phyloP scores from a whole-genome alignment of 2,329 filamentous ascomycete species.

The Colletotrichum cereale region DNA sequence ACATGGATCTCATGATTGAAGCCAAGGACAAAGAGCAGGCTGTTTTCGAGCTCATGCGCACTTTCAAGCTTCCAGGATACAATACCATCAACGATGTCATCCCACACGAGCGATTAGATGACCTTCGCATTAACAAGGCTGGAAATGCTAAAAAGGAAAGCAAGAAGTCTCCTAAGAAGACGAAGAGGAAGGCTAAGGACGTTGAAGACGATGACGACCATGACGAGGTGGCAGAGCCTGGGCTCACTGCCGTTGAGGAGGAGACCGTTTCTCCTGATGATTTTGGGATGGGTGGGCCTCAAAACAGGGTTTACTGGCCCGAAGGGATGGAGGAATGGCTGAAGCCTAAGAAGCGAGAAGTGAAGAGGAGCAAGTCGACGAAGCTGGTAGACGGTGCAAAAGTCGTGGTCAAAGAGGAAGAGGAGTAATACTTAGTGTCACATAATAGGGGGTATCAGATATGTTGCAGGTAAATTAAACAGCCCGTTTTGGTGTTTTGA shows the following conservation, averaged over 20 bases:
- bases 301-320: constrained; percentile 91
- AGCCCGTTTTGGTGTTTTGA: too few species aligned
- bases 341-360: constrained; percentile 79
- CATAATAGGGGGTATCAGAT: too few species aligned
- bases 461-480: too few species aligned
- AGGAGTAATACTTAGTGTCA: neutral
- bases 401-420: constrained; percentile 43
- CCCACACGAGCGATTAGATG: constrained; percentile 81
- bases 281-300: constrained; percentile 86
- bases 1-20: constrained; percentile 99
- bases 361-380: constrained; percentile 65
- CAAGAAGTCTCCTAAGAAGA: constrained; percentile 55
- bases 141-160: constrained; percentile 51
- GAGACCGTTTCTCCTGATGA: constrained; percentile 73
- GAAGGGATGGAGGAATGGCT: constrained; percentile 92
- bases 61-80: constrained; percentile 85
- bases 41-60: constrained; percentile 93
- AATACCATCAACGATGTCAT: constrained; percentile 81
- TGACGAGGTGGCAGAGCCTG: constrained; percentile 55
- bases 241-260: constrained; percentile 53
- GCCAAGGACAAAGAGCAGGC: constrained; percentile 98
- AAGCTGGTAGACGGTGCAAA: constrained; percentile 42
- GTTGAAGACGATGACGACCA: constrained; percentile 48
- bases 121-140: constrained; percentile 71
- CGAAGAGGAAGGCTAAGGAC: constrained; percentile 51